A percentile compares a stretch with the other conserved stretches of the same genome.
phyloP scores from a whole-genome alignment of 164 flowering plant species.

The Stephania cephalantha region DNA sequence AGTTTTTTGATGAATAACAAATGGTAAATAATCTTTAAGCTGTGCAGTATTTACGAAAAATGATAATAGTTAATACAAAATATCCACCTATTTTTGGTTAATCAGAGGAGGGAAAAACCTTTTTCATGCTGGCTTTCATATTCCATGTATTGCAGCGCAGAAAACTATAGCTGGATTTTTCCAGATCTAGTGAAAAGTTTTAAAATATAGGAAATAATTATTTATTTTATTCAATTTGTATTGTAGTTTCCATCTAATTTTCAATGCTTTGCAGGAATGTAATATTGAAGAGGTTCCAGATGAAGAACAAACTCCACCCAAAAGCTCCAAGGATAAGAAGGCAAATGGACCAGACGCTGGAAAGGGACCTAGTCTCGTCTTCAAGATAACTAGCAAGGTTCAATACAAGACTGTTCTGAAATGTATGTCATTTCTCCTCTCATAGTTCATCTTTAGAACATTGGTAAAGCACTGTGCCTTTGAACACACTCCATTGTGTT shows the following conservation, averaged over 20 bases:
- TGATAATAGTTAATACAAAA: background rate
- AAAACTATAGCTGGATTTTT: background rate
- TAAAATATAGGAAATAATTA: background rate
- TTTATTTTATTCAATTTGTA: background rate
- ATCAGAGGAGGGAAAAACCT: background rate
- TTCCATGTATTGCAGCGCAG: background rate
- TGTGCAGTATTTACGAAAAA: background rate
- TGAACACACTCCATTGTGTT: background rate
- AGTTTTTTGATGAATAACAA: background rate
- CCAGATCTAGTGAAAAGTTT: background rate
- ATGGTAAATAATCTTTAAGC: background rate
- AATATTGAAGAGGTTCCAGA: conserved; percentile 70
- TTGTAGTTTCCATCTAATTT: background rate
- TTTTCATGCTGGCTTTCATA: background rate
- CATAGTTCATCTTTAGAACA: background rate
- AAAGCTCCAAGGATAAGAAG: conserved; percentile 91
- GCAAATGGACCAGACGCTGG: conserved; percentile 76
- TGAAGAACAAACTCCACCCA: conserved; percentile 69
- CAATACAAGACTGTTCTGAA: conserved; percentile 89
- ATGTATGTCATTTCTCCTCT: conserved; percentile 36
- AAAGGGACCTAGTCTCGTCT: conserved; percentile 58
- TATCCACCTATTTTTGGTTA: background rate
- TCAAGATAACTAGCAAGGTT: conserved; percentile 79
- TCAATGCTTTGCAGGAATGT: conserved; percentile 62
- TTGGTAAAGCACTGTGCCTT: background rate